A percentile compares a stretch with the other conserved stretches of the same genome.
Conservation (phyloP, 495 filamentous ascomycete species). For the Penicillium lividum region DNA sequence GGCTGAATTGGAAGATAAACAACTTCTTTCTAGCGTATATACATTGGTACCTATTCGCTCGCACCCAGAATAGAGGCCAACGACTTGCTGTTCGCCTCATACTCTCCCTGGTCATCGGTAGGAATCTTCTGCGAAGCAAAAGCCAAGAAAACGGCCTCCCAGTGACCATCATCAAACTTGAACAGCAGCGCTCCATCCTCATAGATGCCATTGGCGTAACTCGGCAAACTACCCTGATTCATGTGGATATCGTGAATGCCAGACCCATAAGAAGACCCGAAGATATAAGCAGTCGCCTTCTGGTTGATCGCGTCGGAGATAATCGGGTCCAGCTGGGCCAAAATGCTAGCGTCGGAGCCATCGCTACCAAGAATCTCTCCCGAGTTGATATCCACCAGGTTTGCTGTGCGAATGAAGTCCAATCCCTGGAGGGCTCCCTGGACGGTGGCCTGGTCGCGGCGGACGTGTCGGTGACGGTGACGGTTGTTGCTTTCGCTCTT, state of each 20-base stretch:
- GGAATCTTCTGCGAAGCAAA: conserved; percentile 30
- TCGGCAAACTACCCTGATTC: conserved; percentile 42
- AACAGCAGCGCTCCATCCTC: conserved; percentile 38
- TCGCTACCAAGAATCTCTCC: conserved; percentile 24
- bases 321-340: conserved; percentile 38
- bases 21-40: not conserved
- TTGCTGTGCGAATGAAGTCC: conserved; percentile 29
- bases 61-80: conserved; percentile 23
- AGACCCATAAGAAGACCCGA: conserved; percentile 33
- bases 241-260: conserved; percentile 48
- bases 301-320: conserved; percentile 33
- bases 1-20: not conserved
- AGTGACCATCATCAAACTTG: conserved; percentile 39
- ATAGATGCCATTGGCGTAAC: conserved; percentile 38
- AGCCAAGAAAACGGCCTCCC: conserved; percentile 29
- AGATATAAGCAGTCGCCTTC: conserved; percentile 37
- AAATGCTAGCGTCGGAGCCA: conserved; percentile 33
- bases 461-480: conserved; percentile 7
- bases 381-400: conserved; percentile 20
- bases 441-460: conserved; percentile 17
- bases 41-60: not conserved
- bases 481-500: conserved; percentile 2
- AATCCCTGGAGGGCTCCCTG: conserved; percentile 28
- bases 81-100: conserved; percentile 19
- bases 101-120: conserved; percentile 22